Evolutionary conservation across 106 monocot genomes (phyloP).

Genomic region (Dactylorhiza incarnata): DNA sequence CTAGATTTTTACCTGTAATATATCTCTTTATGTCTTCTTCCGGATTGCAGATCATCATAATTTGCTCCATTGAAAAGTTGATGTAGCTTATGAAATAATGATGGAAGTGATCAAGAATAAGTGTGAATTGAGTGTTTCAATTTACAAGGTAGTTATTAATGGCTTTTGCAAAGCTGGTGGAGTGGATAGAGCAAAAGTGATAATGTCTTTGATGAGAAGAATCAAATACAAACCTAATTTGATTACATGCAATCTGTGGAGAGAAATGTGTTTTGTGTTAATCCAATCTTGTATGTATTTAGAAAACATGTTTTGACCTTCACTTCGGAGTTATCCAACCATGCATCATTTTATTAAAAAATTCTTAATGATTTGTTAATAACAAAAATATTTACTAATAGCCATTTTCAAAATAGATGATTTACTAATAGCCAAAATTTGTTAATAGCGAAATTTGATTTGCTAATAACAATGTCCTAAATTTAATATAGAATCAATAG

Average conservation of each 20-base stretch:
- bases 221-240: conserved; percentile 69
- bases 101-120: conserved; percentile 65
- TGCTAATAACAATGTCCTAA: too few relatives aligned
- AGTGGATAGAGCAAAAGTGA: conserved; percentile 63
- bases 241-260: conserved; percentile 76
- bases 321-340: too few relatives aligned
- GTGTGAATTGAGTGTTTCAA: conserved; percentile 22
- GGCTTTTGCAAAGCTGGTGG: conserved; percentile 64
- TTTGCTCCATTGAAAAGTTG: conserved; percentile 27
- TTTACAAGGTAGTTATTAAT: conserved; percentile 80
- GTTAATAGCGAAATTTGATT: too few relatives aligned
- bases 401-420: too few relatives aligned
- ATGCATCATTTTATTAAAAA: too few relatives aligned
- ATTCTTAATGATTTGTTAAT: too few relatives aligned
- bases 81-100: conserved; percentile 67
- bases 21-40: conserved; percentile 11
- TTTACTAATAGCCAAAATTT: too few relatives aligned
- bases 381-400: too few relatives aligned
- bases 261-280: too few relatives aligned
- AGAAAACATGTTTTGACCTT: too few relatives aligned
- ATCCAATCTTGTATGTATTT: too few relatives aligned
- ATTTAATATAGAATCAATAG: too few relatives aligned
- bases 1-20: conserved; percentile 3
- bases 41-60: conserved; percentile 5
- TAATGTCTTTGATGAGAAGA: conserved; percentile 73